These are phyloP conservation scores for Vigna angularis DNA, from an alignment of 306 rosid species.

Conservation along the genomic window DNA sequence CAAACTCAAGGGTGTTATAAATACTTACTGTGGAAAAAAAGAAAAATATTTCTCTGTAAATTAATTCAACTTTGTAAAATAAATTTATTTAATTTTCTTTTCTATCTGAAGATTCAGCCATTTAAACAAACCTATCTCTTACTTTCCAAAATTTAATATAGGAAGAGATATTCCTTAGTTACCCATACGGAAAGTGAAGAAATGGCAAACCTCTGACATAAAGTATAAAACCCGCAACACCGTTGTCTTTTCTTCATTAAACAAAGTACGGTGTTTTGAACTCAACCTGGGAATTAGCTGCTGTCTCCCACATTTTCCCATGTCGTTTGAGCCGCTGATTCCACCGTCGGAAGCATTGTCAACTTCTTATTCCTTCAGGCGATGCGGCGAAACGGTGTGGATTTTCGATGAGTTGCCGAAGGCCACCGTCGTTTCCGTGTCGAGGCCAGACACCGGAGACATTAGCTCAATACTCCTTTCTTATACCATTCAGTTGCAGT, in stretches of 20 bases:
- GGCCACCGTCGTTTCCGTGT: constrained; percentile 74
- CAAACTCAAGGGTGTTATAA: background rate
- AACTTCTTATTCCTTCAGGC: constrained; percentile 44
- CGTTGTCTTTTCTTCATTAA: constrained; percentile 11
- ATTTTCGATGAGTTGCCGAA: constrained; percentile 79
- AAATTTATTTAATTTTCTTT: background rate
- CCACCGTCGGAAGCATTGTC: constrained; percentile 48
- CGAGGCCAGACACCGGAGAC: constrained; percentile 81
- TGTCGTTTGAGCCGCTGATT: constrained; percentile 75
- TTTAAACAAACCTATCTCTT: background rate
- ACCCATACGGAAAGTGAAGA: background rate
- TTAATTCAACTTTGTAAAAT: no score
- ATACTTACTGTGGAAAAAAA: no score
- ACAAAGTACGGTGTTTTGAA: background rate
- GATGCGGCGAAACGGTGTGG: constrained; percentile 52
- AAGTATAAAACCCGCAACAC: constrained; percentile 50
- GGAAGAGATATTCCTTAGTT: no score
- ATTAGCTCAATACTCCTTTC: constrained; percentile 82
- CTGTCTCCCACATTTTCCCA: constrained; percentile 25
- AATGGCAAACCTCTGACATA: constrained; percentile 18
- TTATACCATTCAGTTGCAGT: constrained; percentile 79
- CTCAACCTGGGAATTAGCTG: background rate
- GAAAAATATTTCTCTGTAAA: no score
- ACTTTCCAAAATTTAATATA: no score
- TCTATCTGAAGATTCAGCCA: background rate